Evolutionary conservation across 768 basidiomycete genomes (phyloP).

Genomic region (Suillus ampliporus): DNA sequence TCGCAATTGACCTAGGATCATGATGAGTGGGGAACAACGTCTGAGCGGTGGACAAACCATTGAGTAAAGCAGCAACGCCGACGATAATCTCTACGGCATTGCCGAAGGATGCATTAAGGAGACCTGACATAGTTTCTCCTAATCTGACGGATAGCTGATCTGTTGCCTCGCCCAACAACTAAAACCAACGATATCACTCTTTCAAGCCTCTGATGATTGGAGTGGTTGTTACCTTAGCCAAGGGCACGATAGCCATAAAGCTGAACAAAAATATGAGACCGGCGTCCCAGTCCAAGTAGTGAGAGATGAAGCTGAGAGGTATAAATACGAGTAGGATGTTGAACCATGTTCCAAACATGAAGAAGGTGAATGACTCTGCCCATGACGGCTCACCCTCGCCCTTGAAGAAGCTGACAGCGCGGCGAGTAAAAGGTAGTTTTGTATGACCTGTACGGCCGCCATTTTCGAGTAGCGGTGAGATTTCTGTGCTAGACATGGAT

Average conservation of each 20-base stretch:
- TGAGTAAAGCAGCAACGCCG: constrained; percentile 81
- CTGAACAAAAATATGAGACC: constrained; percentile 75
- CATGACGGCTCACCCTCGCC: constrained; percentile 72
- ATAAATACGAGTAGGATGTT: constrained; percentile 83
- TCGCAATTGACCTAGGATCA: constrained; percentile 68
- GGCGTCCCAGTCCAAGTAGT: constrained; percentile 76
- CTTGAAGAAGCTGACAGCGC: constrained; percentile 44
- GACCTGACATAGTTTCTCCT: constrained; percentile 85
- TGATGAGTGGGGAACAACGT: constrained; percentile 13
- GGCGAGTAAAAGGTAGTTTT: constrained; percentile 28
- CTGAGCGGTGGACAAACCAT: constrained; percentile 52
- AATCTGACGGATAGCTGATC: constrained; percentile 80
- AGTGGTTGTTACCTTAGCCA: constrained; percentile 69
- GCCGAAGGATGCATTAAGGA: constrained; percentile 85
- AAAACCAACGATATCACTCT: neutral
- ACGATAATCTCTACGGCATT: constrained; percentile 92
- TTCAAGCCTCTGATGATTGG: neutral
- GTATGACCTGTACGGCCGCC: constrained; percentile 28
- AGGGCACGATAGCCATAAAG: constrained; percentile 84
- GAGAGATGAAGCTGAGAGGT: constrained; percentile 70
- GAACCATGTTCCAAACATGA: constrained; percentile 69
- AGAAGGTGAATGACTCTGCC: constrained; percentile 59
- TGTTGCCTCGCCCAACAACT: constrained; percentile 83
- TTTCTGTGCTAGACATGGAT: constrained; percentile 44
- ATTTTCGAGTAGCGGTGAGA: constrained; percentile 54